Evolutionary conservation across 2,329 filamentous ascomycete genomes (phyloP).

Genomic region (Fusarium staphyleae): DNA sequence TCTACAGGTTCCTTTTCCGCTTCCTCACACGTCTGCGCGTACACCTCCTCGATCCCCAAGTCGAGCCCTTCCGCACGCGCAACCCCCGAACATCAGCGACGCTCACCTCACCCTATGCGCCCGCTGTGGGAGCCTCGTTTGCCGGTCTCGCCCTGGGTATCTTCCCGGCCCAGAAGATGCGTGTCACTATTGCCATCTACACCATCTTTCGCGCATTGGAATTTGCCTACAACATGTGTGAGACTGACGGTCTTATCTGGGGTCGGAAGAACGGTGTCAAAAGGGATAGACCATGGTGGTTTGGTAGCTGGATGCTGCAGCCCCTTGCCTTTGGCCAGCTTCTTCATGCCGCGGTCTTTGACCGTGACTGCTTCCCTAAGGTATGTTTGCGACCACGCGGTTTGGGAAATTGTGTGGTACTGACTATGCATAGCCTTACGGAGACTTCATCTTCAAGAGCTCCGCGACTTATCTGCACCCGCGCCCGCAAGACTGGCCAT

Average conservation of each 20-base stretch:
- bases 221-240: slow-evolving; percentile 83
- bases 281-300: slow-evolving; percentile 78
- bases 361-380: slow-evolving; percentile 74
- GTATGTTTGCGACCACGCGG: slow-evolving; percentile 48
- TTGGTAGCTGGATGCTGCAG: slow-evolving; percentile 83
- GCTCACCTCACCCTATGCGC: slow-evolving; percentile 83
- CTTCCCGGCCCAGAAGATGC: slow-evolving; percentile 69
- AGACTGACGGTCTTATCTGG: slow-evolving; percentile 75
- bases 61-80: slow-evolving; percentile 79
- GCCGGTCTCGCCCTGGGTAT: slow-evolving; percentile 85
- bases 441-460: slow-evolving; percentile 68
- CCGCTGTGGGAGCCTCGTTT: slow-evolving; percentile 87
- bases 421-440: slow-evolving; percentile 42
- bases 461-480: slow-evolving; percentile 81
- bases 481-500: slow-evolving; percentile 73
- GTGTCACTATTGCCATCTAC: slow-evolving; percentile 84
- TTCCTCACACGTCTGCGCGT: slow-evolving; percentile 83
- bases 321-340: slow-evolving; percentile 79
- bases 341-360: slow-evolving; percentile 77
- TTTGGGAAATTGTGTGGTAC: not conserved
- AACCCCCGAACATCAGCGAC: slow-evolving; percentile 79
- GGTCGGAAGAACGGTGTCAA: slow-evolving; percentile 60
- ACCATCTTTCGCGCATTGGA: slow-evolving; percentile 82
- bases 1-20: slow-evolving; percentile 88
- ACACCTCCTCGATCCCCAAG: slow-evolving; percentile 80